Base-by-base conservation (phyloP, 805 yeast genomes). In the Wickerhamomyces sydowiorum region DNA sequence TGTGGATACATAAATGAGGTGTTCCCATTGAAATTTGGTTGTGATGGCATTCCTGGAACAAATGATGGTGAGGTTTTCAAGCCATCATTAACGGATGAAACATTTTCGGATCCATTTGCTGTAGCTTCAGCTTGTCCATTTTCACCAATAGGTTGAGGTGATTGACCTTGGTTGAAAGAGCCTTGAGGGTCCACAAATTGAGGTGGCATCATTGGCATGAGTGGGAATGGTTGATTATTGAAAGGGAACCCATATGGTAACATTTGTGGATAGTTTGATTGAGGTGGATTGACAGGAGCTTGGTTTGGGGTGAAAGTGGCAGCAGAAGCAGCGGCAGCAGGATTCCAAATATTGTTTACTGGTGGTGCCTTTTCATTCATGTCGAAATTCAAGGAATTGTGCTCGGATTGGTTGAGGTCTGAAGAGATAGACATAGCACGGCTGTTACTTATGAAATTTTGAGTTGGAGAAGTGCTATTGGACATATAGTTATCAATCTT, bases 261-360 rank as follows among this genome's bases (percentile, higher is more conserved):
- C 62, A 63, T 59, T 40, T 56, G 61, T 4, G 54, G 54, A 39
- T 48, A 51, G 10, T 49, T 49, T 28, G 49, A 56, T 8, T 56
- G 56, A 20, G 54, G 49, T 42, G 51, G 46, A 42, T 45, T 38
- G 12, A 36, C 36, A 42, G 52, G 44, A 41, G 31, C 61, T 70
- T 46, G 53, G 41, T 54, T 53, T 19, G 86, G 86, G 13, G 75
- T 75, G 54, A 80, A 80, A 1, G 82, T 64, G 9, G 58, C 40
- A 1, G 86, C 82, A 28, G 79, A 64, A 3, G 83, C 85, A 4
- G 84, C 80, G 17, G 80, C 64, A 7, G 82, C 84, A 0, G 85
- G 84, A 56, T 79, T 78, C 86, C 86, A 81, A 50, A 78, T 75
- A 51, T 66, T 73, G 34, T 53, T 56, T n/a, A 13, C 27, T 24